phyloP scores from a whole-genome alignment of 169 alveolate genomes.

The Babesia ovis region DNA sequence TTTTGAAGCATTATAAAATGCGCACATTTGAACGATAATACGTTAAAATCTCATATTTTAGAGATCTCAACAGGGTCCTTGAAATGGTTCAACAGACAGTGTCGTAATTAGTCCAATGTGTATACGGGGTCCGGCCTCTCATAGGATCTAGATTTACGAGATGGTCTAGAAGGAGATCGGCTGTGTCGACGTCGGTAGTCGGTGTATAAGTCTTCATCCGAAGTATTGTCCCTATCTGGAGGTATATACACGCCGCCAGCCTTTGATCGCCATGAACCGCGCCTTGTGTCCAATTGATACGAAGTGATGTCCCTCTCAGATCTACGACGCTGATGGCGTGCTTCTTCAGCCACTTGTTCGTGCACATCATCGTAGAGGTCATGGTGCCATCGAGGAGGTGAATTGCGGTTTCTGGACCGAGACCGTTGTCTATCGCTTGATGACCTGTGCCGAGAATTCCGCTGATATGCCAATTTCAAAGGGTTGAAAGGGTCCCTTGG shows the following conservation, averaged over 20 bases:
- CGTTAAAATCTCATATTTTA: too few species aligned
- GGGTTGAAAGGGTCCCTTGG: slow-evolving; percentile 69
- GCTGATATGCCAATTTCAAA: slow-evolving; percentile 41
- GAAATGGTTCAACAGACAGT: too few species aligned
- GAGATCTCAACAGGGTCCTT: too few species aligned
- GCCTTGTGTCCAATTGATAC: slow-evolving; percentile 30
- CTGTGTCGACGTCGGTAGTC: slow-evolving; percentile 7
- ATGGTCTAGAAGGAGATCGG: background rate
- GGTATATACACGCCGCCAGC: slow-evolving; percentile 71
- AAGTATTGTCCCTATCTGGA: slow-evolving; percentile 14
- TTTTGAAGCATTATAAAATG: too few species aligned
- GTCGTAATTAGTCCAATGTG: slow-evolving; percentile 13
- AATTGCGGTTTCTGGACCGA: background rate
- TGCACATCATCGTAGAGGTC: slow-evolving; percentile 40
- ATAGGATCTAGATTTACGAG: slow-evolving; percentile 14
- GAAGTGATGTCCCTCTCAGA: background rate
- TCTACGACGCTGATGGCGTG: background rate
- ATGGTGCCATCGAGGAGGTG: slow-evolving; percentile 53
- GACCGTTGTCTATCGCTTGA: background rate
- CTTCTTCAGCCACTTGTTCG: slow-evolving; percentile 15
- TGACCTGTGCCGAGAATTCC: background rate
- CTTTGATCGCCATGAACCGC: slow-evolving; percentile 59
- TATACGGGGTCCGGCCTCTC: slow-evolving; percentile 48
- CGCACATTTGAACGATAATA: too few species aligned
- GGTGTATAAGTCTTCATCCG: slow-evolving; percentile 34